Base-by-base conservation (phyloP, 2,329 filamentous ascomycete genomes). In the Aspergillus flavus region DNA sequence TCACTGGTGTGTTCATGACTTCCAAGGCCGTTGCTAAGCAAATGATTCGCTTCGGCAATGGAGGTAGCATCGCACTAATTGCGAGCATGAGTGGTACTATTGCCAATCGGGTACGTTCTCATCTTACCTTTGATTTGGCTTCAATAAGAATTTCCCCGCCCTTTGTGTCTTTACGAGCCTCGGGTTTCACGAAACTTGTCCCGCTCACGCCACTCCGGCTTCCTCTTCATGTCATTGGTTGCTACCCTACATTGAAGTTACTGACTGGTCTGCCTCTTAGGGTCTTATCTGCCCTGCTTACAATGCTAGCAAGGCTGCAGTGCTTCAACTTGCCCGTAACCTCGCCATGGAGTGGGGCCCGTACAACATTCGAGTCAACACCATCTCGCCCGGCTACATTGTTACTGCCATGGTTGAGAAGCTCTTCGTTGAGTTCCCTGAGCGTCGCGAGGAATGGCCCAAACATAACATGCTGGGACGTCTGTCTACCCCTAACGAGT, bases 401-500 rank as follows among this genome's bases (percentile, higher is more conserved):
- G 76, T 80, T 57, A 82, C 80, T 4, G 73, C 79, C 46, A 82
- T 82, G 80, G 79, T 81, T 11, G 78, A 80, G 69, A 72, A 77
- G 41, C 68, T 81, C 34, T 80, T 80, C 59, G 50, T 74, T 14
- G 83, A 89, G 58, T 96, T 91, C 91, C 87, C 91, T 5, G 89
- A 85, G 69, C 89, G 94, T 75, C 95, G 94, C 76, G 93, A 74
- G 10, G 85, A 89, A 64, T 96, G 93, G 93, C 87, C 91, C 19
- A 89, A 85, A 70, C 89, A 94, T 78, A 96, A 96, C 78, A 95
- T 96, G 92, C 83, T 96, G 59, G 88, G 85, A 32, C 84, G 87
- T 39, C 81, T 93, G 64, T 91, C 89, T 72, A 79, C 78, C 26
- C 89, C 90, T 0, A 82, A 87, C 56, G 90, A 93, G 75, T 92